Base-by-base conservation (phyloP, 192 early-diverging fungal genomes). In the Coemansia umbellata region DNA sequence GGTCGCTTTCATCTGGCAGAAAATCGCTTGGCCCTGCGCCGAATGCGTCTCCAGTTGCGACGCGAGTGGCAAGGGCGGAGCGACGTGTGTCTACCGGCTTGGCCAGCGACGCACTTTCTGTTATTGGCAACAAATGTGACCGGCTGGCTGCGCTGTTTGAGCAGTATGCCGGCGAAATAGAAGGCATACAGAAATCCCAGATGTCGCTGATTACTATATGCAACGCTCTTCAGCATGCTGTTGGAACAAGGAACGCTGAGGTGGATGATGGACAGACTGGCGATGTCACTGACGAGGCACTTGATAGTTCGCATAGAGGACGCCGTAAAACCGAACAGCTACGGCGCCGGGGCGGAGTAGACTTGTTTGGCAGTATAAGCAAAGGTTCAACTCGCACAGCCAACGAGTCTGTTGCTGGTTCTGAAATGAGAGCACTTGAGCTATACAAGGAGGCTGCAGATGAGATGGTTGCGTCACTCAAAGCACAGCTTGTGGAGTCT, bases 321-420 rank as follows among this genome's bases (percentile, higher is more conserved):
- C 70, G 70, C 22, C 71, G 71, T 22, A 66, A 66, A 49, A 67
- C 71, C 15, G 71, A 74, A 56, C 60, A 74, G 50, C 54, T 50
- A 37, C 63, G 71, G 28, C 63, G 64, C 33, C 53, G 60, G 9
- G 48, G 54, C 10, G 71, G 39, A 17, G 31, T 47, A 22, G 63
- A 60, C 17, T 37, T 39, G 44, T 64, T 60, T 53, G 36, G 30
- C 58, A 51, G 40, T 32, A 26, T 27, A 13, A 39, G 11, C 42
- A 44, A 44, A 14, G 42, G 23, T 27, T 44, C 42, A 4, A 27
- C 24, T n/a, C 19, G 50, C 32, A 13, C 31, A 31, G 52, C 42
- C 22, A 28, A 39, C 13, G 18, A 31, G 24, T 28, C 43, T 14
- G 13, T 22, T 5, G 9, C 23, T 24, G 36, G 23, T 8, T 50